Base-by-base conservation (phyloP, 1,139 yeast species). In the Protomyces arabidopsidicola region DNA sequence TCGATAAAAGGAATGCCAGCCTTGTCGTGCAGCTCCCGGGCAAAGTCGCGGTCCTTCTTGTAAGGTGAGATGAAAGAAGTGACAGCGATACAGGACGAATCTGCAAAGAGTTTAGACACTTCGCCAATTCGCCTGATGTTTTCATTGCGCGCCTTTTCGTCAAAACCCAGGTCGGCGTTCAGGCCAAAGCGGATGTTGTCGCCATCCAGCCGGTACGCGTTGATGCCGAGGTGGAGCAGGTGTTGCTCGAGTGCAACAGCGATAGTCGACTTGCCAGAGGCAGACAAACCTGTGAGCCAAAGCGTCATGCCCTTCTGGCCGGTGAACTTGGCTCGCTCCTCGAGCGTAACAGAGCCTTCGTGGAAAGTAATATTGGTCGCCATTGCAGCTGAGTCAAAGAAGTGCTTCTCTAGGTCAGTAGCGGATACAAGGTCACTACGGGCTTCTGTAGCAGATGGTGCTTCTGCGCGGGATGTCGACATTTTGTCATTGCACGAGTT, bases 281-380 rank as follows among this genome's bases (percentile, higher is more conserved):
- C 98, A 67, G 96, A 88, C 69, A 91, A 81, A 2, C 98, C 98
- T 10, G 98, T 91, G 71, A 91, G 81, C 98, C 98, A 91, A 52
- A 91, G 81, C 27, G 98, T 91, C 66, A 88, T 86, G 60, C 98
- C 98, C 67, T 82, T 82, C 78, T 91, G 97, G 67, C 86, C 85
- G 69, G 90, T 84, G 66, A 88, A 78, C 34, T 74, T 76, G 56
- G 82, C 76, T 72, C 98, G 87, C 77, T 91, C 97, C 24, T 80
- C 84, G 75, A 87, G 90, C 38, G 95, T 86, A 71, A 91, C 80
- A 14, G 62, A 52, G 51, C 95, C 93, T 69, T 84, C 84, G 77
- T 91, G 98, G 97, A 98, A 91, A 69, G 97, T 90, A 75, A 91
- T 90, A 73, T 91, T 91, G 61, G 97, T 86, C 71, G 97, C 95